These are phyloP conservation scores for Hymenoscyphus fraxineus DNA, from an alignment of 2,329 filamentous ascomycete species.

Conservation along the genomic window DNA sequence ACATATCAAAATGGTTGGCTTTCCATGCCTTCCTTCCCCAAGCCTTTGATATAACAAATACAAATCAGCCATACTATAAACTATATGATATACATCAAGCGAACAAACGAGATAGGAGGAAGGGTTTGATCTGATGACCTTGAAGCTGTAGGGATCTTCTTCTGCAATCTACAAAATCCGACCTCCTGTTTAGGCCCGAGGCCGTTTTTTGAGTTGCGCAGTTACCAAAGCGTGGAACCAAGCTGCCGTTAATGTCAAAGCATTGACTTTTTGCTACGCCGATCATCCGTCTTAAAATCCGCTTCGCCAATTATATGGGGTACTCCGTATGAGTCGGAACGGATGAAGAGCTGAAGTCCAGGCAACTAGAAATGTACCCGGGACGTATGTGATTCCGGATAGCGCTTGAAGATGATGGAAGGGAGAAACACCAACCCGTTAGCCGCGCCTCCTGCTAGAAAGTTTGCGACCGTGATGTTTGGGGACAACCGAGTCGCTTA, in stretches of 20 bases:
- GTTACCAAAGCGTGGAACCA: neutral
- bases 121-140: neutral
- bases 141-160: constrained; percentile 4
- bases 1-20: no score
- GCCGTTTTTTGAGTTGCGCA: neutral
- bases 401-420: neutral
- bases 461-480: neutral
- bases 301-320: neutral
- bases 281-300: neutral
- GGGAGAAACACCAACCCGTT: neutral
- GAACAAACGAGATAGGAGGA: neutral
- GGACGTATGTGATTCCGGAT: neutral
- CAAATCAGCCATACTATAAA: no score
- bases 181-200: neutral
- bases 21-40: no score
- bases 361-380: neutral
- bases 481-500: constrained; percentile 7
- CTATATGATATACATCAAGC: no score
- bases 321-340: neutral
- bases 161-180: neutral
- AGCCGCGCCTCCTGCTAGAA: neutral
- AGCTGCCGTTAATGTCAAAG: neutral
- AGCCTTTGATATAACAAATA: no score
- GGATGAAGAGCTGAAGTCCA: neutral
- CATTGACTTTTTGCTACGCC: neutral